Percentiles rank a stretch among this genome's conserved stretches.
Evolutionary conservation across 768 basidiomycete genomes (phyloP).

Genomic region (Aureoboletus auriporus): DNA sequence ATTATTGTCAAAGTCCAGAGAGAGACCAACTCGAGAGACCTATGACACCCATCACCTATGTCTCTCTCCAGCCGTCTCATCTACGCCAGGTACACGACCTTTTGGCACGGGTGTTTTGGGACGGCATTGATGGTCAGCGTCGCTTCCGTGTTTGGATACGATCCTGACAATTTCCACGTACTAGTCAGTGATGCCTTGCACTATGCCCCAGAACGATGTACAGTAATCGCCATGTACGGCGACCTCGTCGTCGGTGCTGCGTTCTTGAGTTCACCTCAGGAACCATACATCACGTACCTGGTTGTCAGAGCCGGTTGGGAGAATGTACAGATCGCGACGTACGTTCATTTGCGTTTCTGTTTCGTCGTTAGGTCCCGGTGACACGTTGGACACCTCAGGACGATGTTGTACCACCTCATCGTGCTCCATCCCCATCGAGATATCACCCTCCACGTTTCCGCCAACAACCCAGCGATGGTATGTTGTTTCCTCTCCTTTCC

Average conservation of each 20-base stretch:
- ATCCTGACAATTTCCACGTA: neutral
- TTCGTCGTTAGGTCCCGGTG: neutral
- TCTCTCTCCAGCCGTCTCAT: constrained; percentile 54
- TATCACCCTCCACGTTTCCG: constrained; percentile 79
- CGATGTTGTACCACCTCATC: constrained; percentile 77
- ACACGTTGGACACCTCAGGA: constrained; percentile 35
- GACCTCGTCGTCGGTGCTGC: constrained; percentile 69
- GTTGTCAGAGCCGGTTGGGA: constrained; percentile 81
- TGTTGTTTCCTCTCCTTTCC: neutral
- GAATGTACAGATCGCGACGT: constrained; percentile 76
- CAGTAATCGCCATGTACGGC: constrained; percentile 72
- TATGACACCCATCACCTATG: constrained; percentile 58
- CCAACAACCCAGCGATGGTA: constrained; percentile 78
- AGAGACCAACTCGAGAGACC: constrained; percentile 41
- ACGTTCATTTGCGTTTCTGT: constrained; percentile 11
- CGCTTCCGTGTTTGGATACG: neutral
- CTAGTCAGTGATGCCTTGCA: constrained; percentile 69
- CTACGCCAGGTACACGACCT: constrained; percentile 70
- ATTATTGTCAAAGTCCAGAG: constrained; percentile 44
- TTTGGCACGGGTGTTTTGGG: constrained; percentile 67
- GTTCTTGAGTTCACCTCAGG: constrained; percentile 71
- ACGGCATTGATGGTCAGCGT: constrained; percentile 64
- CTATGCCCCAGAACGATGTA: constrained; percentile 66
- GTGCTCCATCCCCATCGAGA: constrained; percentile 68
- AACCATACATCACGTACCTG: constrained; percentile 82